Evolutionary conservation across 805 yeast genomes (phyloP).

Genomic region (Cyberlindnera mycetangii): DNA sequence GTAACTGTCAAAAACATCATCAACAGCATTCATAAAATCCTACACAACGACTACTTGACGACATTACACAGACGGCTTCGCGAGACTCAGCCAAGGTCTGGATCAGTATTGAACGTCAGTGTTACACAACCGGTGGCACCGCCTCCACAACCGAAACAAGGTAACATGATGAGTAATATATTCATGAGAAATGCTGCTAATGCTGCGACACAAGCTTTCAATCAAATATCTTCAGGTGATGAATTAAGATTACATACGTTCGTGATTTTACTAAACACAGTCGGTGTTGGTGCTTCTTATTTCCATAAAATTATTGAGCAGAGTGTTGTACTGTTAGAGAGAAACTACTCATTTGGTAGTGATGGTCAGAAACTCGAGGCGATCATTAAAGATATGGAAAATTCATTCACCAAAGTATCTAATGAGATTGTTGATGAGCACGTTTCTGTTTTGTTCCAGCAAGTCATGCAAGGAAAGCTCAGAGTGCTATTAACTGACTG

Average conservation of each 20-base stretch:
- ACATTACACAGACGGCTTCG: conserved; percentile 48
- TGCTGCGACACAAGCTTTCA: conserved; percentile 30
- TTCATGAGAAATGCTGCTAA: conserved; percentile 43
- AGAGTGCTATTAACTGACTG: conserved; percentile 43
- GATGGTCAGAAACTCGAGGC: conserved; percentile 30
- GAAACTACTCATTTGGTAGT: conserved; percentile 37
- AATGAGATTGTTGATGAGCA: conserved; percentile 36
- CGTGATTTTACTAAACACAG: conserved; percentile 67
- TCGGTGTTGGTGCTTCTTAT: conserved; percentile 60
- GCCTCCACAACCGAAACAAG: conserved; percentile 11
- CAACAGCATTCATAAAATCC: conserved; percentile 50
- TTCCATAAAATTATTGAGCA: conserved; percentile 39
- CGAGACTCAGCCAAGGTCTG: conserved; percentile 40
- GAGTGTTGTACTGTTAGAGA: conserved; percentile 30
- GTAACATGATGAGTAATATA: conserved; percentile 28
- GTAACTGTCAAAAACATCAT: conserved; percentile 52
- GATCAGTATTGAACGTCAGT: conserved; percentile 28
- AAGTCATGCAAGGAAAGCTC: conserved; percentile 43
- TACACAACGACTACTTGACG: conserved; percentile 62
- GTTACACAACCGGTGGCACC: conserved; percentile 18
- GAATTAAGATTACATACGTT: conserved; percentile 55
- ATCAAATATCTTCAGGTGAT: conserved; percentile 38
- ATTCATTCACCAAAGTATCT: conserved; percentile 27
- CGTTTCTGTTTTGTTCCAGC: conserved; percentile 44
- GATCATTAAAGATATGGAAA: conserved; percentile 27